A percentile compares a stretch with the other conserved stretches of the same genome.
These are phyloP conservation scores for Candida berthetii DNA, from an alignment of 805 yeast species.

Conservation along the genomic window DNA sequence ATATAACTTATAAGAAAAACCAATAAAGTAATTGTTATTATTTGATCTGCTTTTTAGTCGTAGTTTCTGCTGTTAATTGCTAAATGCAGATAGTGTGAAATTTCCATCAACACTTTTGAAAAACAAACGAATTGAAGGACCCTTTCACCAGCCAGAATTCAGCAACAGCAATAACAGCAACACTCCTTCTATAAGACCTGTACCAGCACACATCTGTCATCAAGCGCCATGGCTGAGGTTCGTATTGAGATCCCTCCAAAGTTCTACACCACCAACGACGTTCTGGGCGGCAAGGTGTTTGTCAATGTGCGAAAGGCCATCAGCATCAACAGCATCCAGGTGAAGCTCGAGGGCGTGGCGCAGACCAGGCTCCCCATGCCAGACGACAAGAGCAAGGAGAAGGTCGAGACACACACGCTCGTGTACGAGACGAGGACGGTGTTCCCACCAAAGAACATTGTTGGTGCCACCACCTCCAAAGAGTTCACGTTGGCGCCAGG, in stretches of 20 bases:
- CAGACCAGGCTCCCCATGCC: constrained; percentile 30
- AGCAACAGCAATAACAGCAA: no score
- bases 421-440: constrained; percentile 40
- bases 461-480: constrained; percentile 23
- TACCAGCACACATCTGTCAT: no score
- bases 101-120: no score
- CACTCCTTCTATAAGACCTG: no score
- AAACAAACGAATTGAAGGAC: no score
- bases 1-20: no score
- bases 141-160: constrained; percentile 11
- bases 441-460: constrained; percentile 38
- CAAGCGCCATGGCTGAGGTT: not conserved
- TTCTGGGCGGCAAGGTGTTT: constrained; percentile 32
- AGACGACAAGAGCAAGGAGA: not conserved
- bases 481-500: constrained; percentile 46
- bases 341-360: constrained; percentile 43
- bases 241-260: constrained; percentile 1
- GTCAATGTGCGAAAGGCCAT: constrained; percentile 33
- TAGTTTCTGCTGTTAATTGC: no score
- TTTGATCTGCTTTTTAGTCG: no score
- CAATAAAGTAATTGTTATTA: no score
- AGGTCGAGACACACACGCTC: constrained; percentile 27
- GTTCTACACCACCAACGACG: constrained; percentile 39
- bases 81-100: no score
- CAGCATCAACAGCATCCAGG: constrained; percentile 36